phyloP scores from a whole-genome alignment of 1,139 yeast species.

The Geotrichum candidum region DNA sequence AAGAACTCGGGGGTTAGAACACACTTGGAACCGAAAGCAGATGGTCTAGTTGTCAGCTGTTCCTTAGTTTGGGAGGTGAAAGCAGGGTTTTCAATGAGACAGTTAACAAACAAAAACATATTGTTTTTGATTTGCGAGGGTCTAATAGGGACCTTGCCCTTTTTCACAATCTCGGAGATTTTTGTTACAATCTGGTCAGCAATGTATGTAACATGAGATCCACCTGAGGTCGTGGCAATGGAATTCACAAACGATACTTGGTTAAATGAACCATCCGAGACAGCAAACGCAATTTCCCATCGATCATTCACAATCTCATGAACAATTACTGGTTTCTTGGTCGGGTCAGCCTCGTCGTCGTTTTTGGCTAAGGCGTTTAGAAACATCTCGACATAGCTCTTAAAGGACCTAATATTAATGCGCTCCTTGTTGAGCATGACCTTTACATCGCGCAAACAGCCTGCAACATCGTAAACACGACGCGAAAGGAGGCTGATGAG shows the following conservation, averaged over 20 bases:
- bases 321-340: slow-evolving; percentile 57
- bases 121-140: slow-evolving; percentile 86
- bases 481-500: slow-evolving; percentile 78
- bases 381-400: slow-evolving; percentile 83
- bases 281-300: slow-evolving; percentile 96
- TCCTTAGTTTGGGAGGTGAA: slow-evolving; percentile 97
- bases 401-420: slow-evolving; percentile 67
- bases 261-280: slow-evolving; percentile 80
- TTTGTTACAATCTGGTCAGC: slow-evolving; percentile 79
- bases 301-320: slow-evolving; percentile 73
- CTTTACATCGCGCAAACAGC: slow-evolving; percentile 81
- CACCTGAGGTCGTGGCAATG: slow-evolving; percentile 96
- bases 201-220: slow-evolving; percentile 86
- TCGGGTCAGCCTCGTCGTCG: slow-evolving; percentile 33
- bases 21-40: slow-evolving; percentile 84
- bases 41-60: slow-evolving; percentile 80
- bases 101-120: slow-evolving; percentile 85
- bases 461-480: slow-evolving; percentile 94
- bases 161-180: slow-evolving; percentile 65
- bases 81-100: slow-evolving; percentile 93
- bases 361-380: slow-evolving; percentile 60
- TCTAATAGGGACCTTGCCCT: slow-evolving; percentile 69
- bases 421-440: slow-evolving; percentile 74
- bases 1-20: slow-evolving; percentile 71
- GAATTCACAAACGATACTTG: slow-evolving; percentile 97